These are phyloP conservation scores for Penicillium subrubescens DNA, from an alignment of 495 filamentous ascomycete genomes.

Conservation along the genomic window DNA sequence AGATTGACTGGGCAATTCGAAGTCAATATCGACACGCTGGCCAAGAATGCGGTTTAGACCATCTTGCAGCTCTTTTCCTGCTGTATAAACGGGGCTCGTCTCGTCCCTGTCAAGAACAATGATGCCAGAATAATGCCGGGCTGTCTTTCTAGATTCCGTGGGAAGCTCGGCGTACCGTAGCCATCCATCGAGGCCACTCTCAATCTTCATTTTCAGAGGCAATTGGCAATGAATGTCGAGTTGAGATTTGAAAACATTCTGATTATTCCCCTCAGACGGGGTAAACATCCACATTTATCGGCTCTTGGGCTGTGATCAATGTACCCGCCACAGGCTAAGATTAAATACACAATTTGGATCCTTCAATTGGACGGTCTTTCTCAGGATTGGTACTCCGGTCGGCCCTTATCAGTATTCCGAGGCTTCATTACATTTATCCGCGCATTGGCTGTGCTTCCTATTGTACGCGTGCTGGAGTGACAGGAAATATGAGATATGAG, in stretches of 20 bases:
- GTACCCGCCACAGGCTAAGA: not conserved
- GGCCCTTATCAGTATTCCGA: too few relatives aligned
- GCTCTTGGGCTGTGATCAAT: not conserved
- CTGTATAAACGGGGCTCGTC: slow-evolving; percentile 54
- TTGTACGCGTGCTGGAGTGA: too few relatives aligned
- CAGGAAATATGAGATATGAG: too few relatives aligned
- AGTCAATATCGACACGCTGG: slow-evolving; percentile 28
- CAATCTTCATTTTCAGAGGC: not conserved
- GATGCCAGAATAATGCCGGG: slow-evolving; percentile 45
- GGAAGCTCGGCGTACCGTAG: slow-evolving; percentile 61
- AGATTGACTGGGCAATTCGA: not conserved
- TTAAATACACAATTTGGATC: not conserved
- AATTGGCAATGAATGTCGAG: not conserved
- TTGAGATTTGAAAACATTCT: not conserved
- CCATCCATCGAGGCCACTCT: slow-evolving; percentile 63
- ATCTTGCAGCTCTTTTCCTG: slow-evolving; percentile 56
- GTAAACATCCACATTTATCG: not conserved
- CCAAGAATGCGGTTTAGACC: slow-evolving; percentile 57
- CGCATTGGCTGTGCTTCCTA: too few relatives aligned
- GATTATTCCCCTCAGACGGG: not conserved
- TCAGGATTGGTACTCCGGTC: too few relatives aligned
- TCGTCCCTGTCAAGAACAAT: slow-evolving; percentile 53
- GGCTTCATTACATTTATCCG: too few relatives aligned
- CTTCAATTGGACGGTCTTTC: not conserved
- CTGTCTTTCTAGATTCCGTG: slow-evolving; percentile 29